Evolutionary conservation across 2,329 filamentous ascomycete genomes (phyloP).

Genomic region (Truncatella angustata): DNA sequence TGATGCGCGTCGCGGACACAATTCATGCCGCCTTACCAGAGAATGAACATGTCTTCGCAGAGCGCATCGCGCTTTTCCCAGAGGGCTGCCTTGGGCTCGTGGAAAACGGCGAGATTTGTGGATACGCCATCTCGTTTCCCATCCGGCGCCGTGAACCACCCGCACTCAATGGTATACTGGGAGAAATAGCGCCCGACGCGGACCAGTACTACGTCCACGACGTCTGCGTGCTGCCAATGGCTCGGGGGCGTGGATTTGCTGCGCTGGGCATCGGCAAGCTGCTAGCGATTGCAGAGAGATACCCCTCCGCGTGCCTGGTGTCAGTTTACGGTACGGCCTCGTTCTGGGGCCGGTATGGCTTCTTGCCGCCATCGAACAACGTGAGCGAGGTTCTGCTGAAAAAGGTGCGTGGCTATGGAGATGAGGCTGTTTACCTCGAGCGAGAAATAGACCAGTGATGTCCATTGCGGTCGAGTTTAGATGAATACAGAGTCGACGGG

Average conservation of each 20-base stretch:
- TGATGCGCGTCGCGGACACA: slow-evolving; percentile 24
- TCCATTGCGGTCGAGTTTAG: too few relatives aligned
- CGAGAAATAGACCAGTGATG: not conserved
- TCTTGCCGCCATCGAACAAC: slow-evolving; percentile 20
- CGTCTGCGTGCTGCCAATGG: slow-evolving; percentile 27
- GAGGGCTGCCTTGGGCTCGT: slow-evolving; percentile 31
- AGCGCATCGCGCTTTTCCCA: slow-evolving; percentile 32
- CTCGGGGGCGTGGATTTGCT: slow-evolving; percentile 27
- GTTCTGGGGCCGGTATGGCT: slow-evolving; percentile 34
- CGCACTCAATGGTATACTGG: slow-evolving; percentile 28
- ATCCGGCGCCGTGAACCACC: slow-evolving; percentile 29
- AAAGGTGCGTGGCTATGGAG: slow-evolving; percentile 32
- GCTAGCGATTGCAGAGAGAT: slow-evolving; percentile 22
- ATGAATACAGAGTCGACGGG: too few relatives aligned
- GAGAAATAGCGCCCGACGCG: slow-evolving; percentile 24
- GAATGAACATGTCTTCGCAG: slow-evolving; percentile 25
- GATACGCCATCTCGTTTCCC: slow-evolving; percentile 36
- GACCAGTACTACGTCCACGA: slow-evolving; percentile 38
- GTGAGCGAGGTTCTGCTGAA: slow-evolving; percentile 19
- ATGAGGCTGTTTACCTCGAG: slow-evolving; percentile 27
- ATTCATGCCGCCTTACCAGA: slow-evolving; percentile 32
- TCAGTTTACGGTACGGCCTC: slow-evolving; percentile 33
- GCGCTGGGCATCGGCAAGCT: slow-evolving; percentile 21
- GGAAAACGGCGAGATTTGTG: slow-evolving; percentile 20
- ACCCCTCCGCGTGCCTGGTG: slow-evolving; percentile 27